Base-by-base conservation (phyloP, 768 basidiomycete genomes). In the Hygrocybe punicea region DNA sequence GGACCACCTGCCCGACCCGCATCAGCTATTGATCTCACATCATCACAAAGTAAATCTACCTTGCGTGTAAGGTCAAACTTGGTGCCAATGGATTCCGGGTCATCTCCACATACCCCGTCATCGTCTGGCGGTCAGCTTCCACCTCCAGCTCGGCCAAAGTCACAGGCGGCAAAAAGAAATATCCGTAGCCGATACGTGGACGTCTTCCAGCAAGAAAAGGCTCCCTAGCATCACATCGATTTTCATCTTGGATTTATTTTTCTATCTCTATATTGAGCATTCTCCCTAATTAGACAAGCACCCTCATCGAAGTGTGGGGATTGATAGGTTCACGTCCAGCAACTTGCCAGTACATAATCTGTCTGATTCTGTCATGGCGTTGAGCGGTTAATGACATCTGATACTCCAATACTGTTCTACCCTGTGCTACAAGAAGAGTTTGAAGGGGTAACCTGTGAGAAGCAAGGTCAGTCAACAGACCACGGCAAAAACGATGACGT, bases 181-280 rank as follows among this genome's bases (percentile, higher is more conserved):
- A 73, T 90, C 55, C 83, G 92, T 55, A 89, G 78, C 67, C 84
- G 91, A 59, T 97, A 97, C 67, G 93, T 97, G 2, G 51, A 60
- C 48, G 58, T 57, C 47, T 39, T 59, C 24, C 52, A 58, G 19
- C 42, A 58, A 46, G 40, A 47, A 23, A 47, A 47, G 9, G 29
- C 49, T 48, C 55, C 56, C 55, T 64, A 66, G 58, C 46, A 57
- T 25, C 48, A 44, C 21, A 45, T 45, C 16, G 40, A 9, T 45
- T 51, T 45, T 37, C 53, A 44, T 53, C 46, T 55, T 53, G 56
- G 44, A 59, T 55, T 55, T 51, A 54, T 50, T 53, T n/a, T 49
- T 49, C 39, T 53, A 33, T 48, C 46, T 37, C 48, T 21, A 56
- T 42, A 14, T 59, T 29, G 56, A 62, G n/a, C 17, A 19, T 23